These are phyloP conservation scores for Naematelia encephala DNA, from an alignment of 768 basidiomycete species.

Conservation along the genomic window DNA sequence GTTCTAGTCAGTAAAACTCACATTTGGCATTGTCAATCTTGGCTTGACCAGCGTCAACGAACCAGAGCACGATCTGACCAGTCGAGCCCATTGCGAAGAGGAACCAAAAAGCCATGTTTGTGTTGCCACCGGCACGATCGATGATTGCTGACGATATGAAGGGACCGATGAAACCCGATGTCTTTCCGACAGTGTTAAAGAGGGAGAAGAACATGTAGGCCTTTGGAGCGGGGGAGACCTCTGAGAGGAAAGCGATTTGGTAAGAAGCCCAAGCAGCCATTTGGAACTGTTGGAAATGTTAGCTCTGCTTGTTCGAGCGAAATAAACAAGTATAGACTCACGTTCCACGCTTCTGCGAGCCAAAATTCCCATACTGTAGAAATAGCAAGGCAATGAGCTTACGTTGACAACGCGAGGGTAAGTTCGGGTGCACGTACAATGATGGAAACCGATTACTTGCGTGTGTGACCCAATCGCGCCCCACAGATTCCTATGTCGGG, in stretches of 20 bases:
- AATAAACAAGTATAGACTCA: too few species aligned
- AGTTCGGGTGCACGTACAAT: conserved; percentile 6
- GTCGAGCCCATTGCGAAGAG: conserved; percentile 11
- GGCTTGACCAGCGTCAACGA: conserved; percentile 16
- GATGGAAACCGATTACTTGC: conserved; percentile 12
- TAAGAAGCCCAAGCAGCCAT: conserved; percentile 15
- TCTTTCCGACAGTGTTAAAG: conserved; percentile 20
- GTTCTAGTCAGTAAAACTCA: conserved; percentile 2
- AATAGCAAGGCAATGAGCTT: background rate
- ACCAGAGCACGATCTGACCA: conserved; percentile 7
- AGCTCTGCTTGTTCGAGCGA: too few species aligned
- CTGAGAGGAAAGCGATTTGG: conserved; percentile 12
- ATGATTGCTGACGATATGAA: conserved; percentile 22
- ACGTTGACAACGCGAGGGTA: too few species aligned
- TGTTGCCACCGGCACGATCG: conserved; percentile 14
- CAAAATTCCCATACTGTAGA: conserved; percentile 15
- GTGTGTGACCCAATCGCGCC: conserved; percentile 13
- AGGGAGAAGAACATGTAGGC: conserved; percentile 13
- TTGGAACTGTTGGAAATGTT: too few species aligned
- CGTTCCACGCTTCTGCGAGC: conserved; percentile 9
- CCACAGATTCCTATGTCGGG: conserved; percentile 9
- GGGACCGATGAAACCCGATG: conserved; percentile 16
- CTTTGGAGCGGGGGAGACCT: conserved; percentile 17
- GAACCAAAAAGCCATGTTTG: conserved; percentile 17
- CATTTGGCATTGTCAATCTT: conserved; percentile 24